A percentile compares a stretch with the other conserved stretches of the same genome.
Evolutionary conservation across 345 rosid genomes (phyloP).

Genomic region (Citrus mangshanensis): DNA sequence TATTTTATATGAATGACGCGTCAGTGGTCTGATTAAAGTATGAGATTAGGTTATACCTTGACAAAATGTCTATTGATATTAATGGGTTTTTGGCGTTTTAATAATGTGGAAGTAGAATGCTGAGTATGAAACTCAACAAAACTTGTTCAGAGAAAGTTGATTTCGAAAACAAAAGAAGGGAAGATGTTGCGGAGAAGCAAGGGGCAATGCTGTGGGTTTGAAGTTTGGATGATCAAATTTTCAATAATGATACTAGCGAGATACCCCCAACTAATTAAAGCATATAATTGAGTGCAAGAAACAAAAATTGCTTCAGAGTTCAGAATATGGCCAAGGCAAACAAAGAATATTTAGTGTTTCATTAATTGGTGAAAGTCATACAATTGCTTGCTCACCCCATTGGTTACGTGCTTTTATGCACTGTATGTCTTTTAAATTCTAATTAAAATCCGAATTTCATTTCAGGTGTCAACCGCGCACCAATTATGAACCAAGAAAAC

Average conservation of each 20-base stretch:
- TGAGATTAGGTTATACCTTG: not conserved
- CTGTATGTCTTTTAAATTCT: no score
- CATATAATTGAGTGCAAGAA: not conserved
- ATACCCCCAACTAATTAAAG: no score
- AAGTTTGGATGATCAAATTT: not conserved
- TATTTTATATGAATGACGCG: no score
- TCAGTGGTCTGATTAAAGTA: no score
- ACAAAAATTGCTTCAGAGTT: not conserved
- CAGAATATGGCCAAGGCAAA: not conserved
- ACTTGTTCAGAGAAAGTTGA: not conserved
- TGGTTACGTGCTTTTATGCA: not conserved
- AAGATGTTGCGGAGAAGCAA: slow-evolving; percentile 15
- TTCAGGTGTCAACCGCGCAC: not conserved
- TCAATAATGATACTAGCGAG: not conserved
- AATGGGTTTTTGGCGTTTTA: not conserved
- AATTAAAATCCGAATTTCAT: not conserved
- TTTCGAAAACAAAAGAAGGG: not conserved
- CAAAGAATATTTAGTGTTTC: not conserved
- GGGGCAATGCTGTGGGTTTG: not conserved
- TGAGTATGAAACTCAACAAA: not conserved
- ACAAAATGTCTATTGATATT: not conserved
- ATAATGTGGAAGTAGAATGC: not conserved
- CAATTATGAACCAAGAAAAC: no score
- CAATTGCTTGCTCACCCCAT: not conserved
- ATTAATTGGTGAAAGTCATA: not conserved